phyloP scores from a whole-genome alignment of 805 yeast species.

The Candida anglica region DNA sequence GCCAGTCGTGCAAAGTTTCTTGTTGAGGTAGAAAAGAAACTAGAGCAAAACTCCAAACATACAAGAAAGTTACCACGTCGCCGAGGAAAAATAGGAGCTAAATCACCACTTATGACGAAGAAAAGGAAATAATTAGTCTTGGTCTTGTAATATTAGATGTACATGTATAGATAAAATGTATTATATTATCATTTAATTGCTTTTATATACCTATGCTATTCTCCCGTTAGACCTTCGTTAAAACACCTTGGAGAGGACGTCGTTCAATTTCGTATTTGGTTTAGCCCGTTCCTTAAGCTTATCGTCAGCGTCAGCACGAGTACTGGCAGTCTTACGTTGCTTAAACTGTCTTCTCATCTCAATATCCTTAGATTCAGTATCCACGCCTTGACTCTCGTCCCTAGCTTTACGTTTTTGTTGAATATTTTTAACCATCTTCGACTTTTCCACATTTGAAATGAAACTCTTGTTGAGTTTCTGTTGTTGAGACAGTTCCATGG shows the following conservation, averaged over 20 bases:
- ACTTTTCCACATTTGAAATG: conserved; percentile 77
- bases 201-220: too few species aligned
- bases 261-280: conserved; percentile 36
- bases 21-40: conserved; percentile 4
- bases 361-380: conserved; percentile 15
- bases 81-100: too few species aligned
- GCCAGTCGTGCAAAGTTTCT: conserved; percentile 27
- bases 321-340: conserved; percentile 65
- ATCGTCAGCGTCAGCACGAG: conserved; percentile 59
- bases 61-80: too few species aligned
- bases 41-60: too few species aligned
- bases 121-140: too few species aligned
- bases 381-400: conserved; percentile 8
- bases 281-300: conserved; percentile 39
- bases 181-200: too few species aligned
- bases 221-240: too few species aligned
- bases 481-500: conserved; percentile 87
- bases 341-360: conserved; percentile 57
- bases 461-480: conserved; percentile 81
- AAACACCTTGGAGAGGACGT: conserved; percentile 53
- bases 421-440: conserved; percentile 74
- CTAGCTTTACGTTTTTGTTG: conserved; percentile 42
- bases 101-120: too few species aligned
- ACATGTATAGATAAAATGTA: too few species aligned
- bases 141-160: too few species aligned